Evolutionary conservation across 164 flowering plant genomes (phyloP).

Genomic region (Vitis riparia): DNA sequence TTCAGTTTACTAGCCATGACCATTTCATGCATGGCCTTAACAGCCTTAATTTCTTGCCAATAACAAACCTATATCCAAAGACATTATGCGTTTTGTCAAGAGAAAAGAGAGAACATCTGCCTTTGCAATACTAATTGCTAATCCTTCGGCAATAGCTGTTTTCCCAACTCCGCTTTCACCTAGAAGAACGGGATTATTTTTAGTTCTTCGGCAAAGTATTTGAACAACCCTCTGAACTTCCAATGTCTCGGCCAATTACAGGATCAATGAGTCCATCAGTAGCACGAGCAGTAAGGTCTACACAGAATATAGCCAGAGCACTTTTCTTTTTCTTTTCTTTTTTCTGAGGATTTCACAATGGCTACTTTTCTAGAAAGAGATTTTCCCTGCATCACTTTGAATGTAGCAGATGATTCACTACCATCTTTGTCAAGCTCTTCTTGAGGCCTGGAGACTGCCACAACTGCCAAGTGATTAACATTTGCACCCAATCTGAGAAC

Average conservation of each 20-base stretch:
- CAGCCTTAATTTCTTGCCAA: constrained; percentile 86
- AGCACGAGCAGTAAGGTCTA: constrained; percentile 85
- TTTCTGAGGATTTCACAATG: constrained; percentile 31
- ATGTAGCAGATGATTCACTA: constrained; percentile 47
- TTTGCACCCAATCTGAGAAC: constrained; percentile 69
- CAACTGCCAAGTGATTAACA: constrained; percentile 56
- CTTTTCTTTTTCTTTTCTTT: constrained; percentile 52
- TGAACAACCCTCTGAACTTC: constrained; percentile 64
- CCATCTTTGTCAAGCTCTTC: constrained; percentile 88
- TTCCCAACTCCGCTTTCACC: constrained; percentile 94
- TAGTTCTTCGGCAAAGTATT: constrained; percentile 82
- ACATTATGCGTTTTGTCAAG: constrained; percentile 60
- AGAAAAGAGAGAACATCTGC: constrained; percentile 65
- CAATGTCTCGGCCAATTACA: constrained; percentile 72
- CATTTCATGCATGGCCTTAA: constrained; percentile 79
- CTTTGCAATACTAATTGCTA: constrained; percentile 62
- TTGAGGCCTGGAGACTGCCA: constrained; percentile 66
- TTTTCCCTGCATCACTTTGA: constrained; percentile 31
- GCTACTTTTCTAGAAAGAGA: constrained; percentile 32
- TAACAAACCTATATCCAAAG: constrained; percentile 77
- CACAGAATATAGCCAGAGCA: constrained; percentile 66
- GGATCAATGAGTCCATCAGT: constrained; percentile 78
- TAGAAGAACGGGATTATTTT: constrained; percentile 85
- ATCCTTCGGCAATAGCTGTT: constrained; percentile 94
- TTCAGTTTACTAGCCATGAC: constrained; percentile 48